A percentile compares a stretch with the other conserved stretches of the same genome.
phyloP scores from a whole-genome alignment of 2,329 filamentous ascomycete species.

The Paecilomyces formosus region DNA sequence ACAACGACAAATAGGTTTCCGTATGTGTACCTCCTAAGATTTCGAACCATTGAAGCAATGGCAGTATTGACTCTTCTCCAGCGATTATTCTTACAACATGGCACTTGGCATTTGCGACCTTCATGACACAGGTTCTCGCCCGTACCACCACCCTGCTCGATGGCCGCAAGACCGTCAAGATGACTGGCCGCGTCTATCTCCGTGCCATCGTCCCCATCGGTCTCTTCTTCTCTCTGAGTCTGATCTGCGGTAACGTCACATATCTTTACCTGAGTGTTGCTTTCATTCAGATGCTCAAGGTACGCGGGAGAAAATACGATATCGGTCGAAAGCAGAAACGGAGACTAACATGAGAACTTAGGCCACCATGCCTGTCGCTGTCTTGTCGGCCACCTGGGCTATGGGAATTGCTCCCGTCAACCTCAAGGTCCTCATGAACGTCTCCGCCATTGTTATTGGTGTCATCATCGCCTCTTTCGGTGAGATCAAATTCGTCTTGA shows the following conservation, averaged over 20 bases:
- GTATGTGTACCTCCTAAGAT: slow-evolving; percentile 22
- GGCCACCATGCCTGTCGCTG: slow-evolving; percentile 91
- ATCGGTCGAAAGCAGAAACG: background rate
- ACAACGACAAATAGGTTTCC: slow-evolving; percentile 32
- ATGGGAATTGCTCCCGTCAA: slow-evolving; percentile 80
- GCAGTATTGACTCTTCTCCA: slow-evolving; percentile 15
- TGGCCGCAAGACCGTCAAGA: slow-evolving; percentile 91
- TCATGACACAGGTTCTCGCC: slow-evolving; percentile 91
- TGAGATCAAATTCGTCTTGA: slow-evolving; percentile 77
- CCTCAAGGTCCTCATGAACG: slow-evolving; percentile 81
- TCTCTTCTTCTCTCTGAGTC: slow-evolving; percentile 87
- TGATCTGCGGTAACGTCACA: slow-evolving; percentile 94
- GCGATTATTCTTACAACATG: slow-evolving; percentile 77
- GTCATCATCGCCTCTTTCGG: slow-evolving; percentile 91
- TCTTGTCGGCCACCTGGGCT: slow-evolving; percentile 81
- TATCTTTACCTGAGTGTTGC: slow-evolving; percentile 93
- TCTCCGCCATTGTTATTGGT: slow-evolving; percentile 89
- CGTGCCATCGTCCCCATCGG: slow-evolving; percentile 92
- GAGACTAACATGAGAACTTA: slow-evolving; percentile 26
- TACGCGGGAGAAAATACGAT: slow-evolving; percentile 39
- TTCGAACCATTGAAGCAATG: background rate
- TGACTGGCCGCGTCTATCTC: slow-evolving; percentile 90
- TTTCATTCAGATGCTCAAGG: slow-evolving; percentile 99
- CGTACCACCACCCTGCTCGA: slow-evolving; percentile 85
- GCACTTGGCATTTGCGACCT: slow-evolving; percentile 85